Evolutionary conservation across 148 eudicot genomes (phyloP), one percentile per base, ranked within the genome.

Genomic region (Salicornia ramosissima): DNA sequence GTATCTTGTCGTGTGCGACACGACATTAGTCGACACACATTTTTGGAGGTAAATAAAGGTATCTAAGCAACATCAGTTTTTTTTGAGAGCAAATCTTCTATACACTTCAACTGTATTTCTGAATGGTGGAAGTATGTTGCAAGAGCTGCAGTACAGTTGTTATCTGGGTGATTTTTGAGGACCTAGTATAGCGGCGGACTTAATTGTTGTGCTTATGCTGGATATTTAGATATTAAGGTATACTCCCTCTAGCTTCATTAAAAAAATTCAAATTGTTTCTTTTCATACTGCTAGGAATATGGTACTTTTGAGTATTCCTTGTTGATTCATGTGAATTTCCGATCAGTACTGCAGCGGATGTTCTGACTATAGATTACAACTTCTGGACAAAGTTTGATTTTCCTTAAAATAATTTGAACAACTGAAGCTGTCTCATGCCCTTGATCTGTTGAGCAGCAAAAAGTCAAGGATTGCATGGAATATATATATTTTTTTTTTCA

Each of bases 331-430:
- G 67, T 67, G 49, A 24, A 22, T 56, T 22, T 56, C 59, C 67
- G 65, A 56, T 54, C 49, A 54, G 28, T 47, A 31, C 19, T 30
- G 66, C 58, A 67, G 77, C 18, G 50, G 36, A 73, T 66, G 47
- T 26, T 56, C 53, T 40, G 10, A 28, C 39, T 18, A 57, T 70
- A 49, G 39, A 29, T 56, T 45, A 21, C 58, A 52, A 5, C 46
- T 15, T 56, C 29, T 39, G 10, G 66, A 45, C 54, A 70, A 65
- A 65, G 65, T 28, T n/a, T 58, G 42, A 43, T 56, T 26, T 28
- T 28, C 64, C 18, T 21, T 54, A 24, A 30, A 47, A 54, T 51
- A 12, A 73, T 64, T 54, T 65, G 52, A 14, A 72, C 22, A 19
- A 64, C 49, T 61, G 58, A 71, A 61, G 74, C 45, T 71, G 30